Percentiles rank a stretch among this genome's conserved stretches.
Conservation (phyloP, 495 filamentous ascomycete species). For the Tuber umbilicatum region DNA sequence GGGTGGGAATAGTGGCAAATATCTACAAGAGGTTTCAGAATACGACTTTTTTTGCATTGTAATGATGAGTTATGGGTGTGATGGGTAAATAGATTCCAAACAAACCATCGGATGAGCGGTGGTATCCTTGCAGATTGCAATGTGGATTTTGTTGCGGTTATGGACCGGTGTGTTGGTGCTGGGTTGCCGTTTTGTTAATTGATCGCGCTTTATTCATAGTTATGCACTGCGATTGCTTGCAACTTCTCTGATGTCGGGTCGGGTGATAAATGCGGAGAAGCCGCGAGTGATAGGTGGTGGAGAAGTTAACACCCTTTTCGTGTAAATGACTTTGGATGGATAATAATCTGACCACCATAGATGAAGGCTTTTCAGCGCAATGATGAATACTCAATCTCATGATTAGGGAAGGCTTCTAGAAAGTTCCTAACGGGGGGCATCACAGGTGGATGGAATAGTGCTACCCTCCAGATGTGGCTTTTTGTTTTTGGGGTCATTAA, state of each 20-base stretch:
- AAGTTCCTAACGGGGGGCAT: background rate
- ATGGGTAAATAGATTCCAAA: background rate
- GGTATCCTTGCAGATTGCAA: background rate
- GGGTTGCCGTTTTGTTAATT: background rate
- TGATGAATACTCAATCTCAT: background rate
- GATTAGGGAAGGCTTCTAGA: background rate
- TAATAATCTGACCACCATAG: background rate
- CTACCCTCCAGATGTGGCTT: background rate
- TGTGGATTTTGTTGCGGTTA: background rate
- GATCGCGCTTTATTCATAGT: background rate
- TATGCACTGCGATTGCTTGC: background rate
- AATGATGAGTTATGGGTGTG: background rate
- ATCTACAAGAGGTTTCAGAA: conserved; percentile 1
- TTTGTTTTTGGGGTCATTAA: background rate
- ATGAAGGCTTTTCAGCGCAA: background rate
- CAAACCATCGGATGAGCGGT: background rate
- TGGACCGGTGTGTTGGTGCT: background rate
- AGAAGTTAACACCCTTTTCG: background rate
- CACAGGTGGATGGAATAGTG: background rate
- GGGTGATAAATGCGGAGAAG: background rate
- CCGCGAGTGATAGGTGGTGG: background rate
- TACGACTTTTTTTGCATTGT: background rate
- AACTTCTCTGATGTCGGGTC: background rate
- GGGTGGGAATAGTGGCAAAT: background rate
- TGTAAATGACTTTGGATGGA: background rate